phyloP scores from a whole-genome alignment of 192 early-diverging fungal species.

The Coemansia sp. region DNA sequence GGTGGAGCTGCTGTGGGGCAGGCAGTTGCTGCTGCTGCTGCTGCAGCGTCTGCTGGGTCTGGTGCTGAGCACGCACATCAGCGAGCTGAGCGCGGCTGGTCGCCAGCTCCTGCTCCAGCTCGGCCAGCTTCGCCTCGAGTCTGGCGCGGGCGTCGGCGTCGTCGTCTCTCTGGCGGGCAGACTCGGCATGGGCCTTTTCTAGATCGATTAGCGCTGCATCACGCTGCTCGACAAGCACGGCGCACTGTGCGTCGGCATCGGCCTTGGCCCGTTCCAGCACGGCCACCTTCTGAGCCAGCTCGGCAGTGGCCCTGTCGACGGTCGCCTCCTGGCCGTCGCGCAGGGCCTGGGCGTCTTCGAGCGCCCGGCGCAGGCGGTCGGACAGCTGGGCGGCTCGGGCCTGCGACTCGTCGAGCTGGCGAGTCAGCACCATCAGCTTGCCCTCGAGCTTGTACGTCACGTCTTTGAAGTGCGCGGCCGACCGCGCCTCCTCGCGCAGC shows the following conservation, averaged over 20 bases:
- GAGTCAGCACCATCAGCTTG: constrained; percentile 96
- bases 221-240: constrained; percentile 11
- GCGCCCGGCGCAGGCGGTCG: constrained; percentile 51
- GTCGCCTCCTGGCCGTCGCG: constrained; percentile 21
- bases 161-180: neutral
- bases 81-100: constrained; percentile 34
- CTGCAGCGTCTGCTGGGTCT: constrained; percentile 37
- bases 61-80: constrained; percentile 48
- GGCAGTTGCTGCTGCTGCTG: neutral
- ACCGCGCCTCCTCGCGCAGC: constrained; percentile 84
- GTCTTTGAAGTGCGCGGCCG: constrained; percentile 93
- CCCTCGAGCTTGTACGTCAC: constrained; percentile 92
- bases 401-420: constrained; percentile 69
- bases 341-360: constrained; percentile 24
- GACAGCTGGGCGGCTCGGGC: constrained; percentile 66
- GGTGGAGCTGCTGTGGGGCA: constrained; percentile 2
- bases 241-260: constrained; percentile 32
- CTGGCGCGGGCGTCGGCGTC: neutral
- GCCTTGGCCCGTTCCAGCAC: constrained; percentile 34
- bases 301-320: constrained; percentile 15
- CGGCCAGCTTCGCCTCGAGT: constrained; percentile 44
- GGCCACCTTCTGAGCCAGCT: constrained; percentile 26
- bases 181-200: neutral
- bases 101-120: constrained; percentile 45
- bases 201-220: neutral